Evolutionary conservation across 148 eudicot species (phyloP).

Genomic region (Fagopyrum tataricum): DNA sequence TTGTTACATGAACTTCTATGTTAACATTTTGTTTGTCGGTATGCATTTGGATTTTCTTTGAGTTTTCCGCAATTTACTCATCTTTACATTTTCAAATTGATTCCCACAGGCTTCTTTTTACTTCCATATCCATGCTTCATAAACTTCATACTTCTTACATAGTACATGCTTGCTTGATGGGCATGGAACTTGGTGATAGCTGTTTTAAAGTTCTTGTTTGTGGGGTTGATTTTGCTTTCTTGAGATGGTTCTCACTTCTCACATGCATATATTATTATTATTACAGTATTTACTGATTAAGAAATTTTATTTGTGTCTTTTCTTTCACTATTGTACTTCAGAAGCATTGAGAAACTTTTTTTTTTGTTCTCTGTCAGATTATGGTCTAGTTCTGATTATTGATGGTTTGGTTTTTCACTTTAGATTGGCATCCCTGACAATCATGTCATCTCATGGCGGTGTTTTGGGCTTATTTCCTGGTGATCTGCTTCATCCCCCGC

Average conservation of each 20-base stretch:
- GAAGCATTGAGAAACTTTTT: background rate
- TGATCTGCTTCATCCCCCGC: constrained; percentile 41
- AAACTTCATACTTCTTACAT: background rate
- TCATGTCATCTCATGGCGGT: constrained; percentile 37
- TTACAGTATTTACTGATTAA: no score
- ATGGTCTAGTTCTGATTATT: background rate
- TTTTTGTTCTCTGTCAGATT: no score
- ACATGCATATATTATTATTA: background rate
- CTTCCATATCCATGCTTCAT: background rate
- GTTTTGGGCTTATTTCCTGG: constrained; percentile 48
- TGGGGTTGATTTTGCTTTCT: background rate
- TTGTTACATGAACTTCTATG: background rate
- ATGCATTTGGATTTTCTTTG: background rate
- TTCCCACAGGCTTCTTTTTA: background rate
- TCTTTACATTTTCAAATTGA: background rate
- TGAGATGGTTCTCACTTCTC: background rate
- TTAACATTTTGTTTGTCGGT: background rate
- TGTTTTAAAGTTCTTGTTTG: background rate
- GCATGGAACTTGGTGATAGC: background rate
- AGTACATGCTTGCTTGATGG: background rate
- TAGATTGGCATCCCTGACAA: constrained; percentile 14
- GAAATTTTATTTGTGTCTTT: no score
- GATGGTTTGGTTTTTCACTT: background rate
- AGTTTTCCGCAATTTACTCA: background rate
- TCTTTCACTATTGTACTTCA: background rate